Percentiles rank a stretch among this genome's conserved stretches.
Evolutionary conservation across 2,329 filamentous ascomycete genomes (phyloP).

Genomic region (Monilinia polystroma): DNA sequence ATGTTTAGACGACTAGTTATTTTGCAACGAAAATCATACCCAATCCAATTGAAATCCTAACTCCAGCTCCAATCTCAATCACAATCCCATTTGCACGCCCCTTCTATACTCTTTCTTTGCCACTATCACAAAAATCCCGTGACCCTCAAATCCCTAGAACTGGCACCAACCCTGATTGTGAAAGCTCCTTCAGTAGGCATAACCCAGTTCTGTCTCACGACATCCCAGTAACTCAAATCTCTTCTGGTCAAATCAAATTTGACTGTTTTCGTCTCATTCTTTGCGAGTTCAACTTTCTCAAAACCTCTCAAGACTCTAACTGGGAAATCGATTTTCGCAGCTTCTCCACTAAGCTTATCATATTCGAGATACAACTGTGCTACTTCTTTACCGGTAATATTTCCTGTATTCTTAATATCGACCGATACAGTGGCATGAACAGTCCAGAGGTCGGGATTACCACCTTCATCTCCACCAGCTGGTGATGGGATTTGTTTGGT

Average conservation of each 20-base stretch:
- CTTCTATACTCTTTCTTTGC: neutral
- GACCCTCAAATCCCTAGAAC: constrained; percentile 41
- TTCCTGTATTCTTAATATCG: constrained; percentile 59
- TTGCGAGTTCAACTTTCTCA: constrained; percentile 57
- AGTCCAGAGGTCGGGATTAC: constrained; percentile 56
- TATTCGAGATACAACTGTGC: constrained; percentile 57
- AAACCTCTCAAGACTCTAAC: constrained; percentile 69
- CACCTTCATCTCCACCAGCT: constrained; percentile 62
- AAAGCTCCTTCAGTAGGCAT: constrained; percentile 51
- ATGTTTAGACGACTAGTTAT: no score
- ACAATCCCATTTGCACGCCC: neutral
- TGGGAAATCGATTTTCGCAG: constrained; percentile 55
- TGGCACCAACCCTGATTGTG: constrained; percentile 44
- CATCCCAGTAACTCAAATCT: constrained; percentile 66
- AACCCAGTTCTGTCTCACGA: constrained; percentile 62
- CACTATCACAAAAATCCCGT: constrained; percentile 27
- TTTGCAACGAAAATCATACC: neutral
- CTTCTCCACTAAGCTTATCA: constrained; percentile 31
- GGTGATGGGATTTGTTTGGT: constrained; percentile 48
- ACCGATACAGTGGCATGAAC: constrained; percentile 54
- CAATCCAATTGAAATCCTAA: neutral
- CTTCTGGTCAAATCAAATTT: constrained; percentile 55
- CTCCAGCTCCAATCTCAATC: neutral
- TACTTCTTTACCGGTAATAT: constrained; percentile 50
- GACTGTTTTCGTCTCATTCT: constrained; percentile 49